Conservation (phyloP, 1,284 basidiomycete genomes). For the Boletus nobilissimus region DNA sequence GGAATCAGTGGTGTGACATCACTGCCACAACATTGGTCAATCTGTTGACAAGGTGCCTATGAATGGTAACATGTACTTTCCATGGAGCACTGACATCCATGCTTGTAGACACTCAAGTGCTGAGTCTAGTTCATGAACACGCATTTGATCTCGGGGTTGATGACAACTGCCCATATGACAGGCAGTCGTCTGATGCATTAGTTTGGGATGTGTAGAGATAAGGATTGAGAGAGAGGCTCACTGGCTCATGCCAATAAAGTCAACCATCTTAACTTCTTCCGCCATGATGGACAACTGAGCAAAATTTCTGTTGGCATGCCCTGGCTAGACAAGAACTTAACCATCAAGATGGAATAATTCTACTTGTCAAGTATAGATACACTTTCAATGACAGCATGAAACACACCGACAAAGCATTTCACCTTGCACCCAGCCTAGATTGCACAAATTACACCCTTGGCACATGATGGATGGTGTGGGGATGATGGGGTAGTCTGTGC, state of each 20-base stretch:
- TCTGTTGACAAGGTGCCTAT: background rate
- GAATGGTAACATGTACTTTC: slow-evolving; percentile 61
- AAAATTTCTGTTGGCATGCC: slow-evolving; percentile 66
- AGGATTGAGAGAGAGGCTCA: slow-evolving; percentile 51
- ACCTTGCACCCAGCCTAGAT: too few relatives aligned
- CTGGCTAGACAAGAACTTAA: slow-evolving; percentile 65
- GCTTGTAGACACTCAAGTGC: slow-evolving; percentile 83
- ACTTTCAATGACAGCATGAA: too few relatives aligned
- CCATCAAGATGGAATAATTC: slow-evolving; percentile 60
- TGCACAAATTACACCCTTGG: too few relatives aligned
- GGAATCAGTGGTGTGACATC: slow-evolving; percentile 74
- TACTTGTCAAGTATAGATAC: too few relatives aligned
- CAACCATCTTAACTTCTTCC: slow-evolving; percentile 81
- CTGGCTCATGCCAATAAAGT: slow-evolving; percentile 80
- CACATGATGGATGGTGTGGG: too few relatives aligned
- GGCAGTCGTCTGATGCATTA: slow-evolving; percentile 69
- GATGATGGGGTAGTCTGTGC: too few relatives aligned
- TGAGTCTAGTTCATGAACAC: slow-evolving; percentile 63
- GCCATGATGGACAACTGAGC: slow-evolving; percentile 85
- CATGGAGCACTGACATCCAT: slow-evolving; percentile 79
- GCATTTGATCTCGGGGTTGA: slow-evolving; percentile 42
- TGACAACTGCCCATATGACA: slow-evolving; percentile 73
- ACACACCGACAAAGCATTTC: too few relatives aligned
- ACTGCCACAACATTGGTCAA: slow-evolving; percentile 47
- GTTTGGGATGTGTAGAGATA: slow-evolving; percentile 21